Conservation (phyloP, 108 stramenopile species). For the Discostella stelligeroides region DNA sequence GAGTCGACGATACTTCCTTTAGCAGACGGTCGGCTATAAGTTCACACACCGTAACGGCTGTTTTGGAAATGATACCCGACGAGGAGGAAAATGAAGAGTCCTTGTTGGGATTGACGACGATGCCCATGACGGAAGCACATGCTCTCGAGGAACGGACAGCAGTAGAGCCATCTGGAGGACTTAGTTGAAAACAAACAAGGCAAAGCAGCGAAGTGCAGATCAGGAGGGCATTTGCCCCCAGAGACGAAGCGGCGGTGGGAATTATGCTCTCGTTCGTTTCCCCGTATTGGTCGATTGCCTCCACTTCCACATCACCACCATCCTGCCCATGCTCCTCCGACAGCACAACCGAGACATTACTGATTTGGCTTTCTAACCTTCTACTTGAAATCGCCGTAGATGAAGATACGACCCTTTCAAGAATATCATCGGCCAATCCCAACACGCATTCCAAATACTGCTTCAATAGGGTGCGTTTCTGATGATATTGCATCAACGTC, state of each 20-base stretch:
- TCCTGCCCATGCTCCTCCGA: conserved; percentile 61
- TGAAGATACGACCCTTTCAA: conserved; percentile 6
- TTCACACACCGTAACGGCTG: conserved; percentile 69
- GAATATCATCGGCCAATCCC: conserved; percentile 71
- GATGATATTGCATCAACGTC: background rate
- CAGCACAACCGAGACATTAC: conserved; percentile 23
- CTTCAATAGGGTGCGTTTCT: conserved; percentile 52
- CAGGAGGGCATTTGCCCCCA: conserved; percentile 51
- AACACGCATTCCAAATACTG: conserved; percentile 83
- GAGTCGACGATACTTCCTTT: conserved; percentile 43
- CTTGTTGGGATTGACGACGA: conserved; percentile 36
- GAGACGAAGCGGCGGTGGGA: conserved; percentile 38
- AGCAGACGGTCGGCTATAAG: conserved; percentile 69
- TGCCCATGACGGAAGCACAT: conserved; percentile 69
- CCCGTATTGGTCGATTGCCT: conserved; percentile 17
- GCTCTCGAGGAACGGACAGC: conserved; percentile 82
- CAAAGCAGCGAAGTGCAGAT: conserved; percentile 77
- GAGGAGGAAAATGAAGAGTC: conserved; percentile 15
- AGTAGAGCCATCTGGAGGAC: conserved; percentile 66
- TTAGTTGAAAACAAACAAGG: conserved; percentile 65
- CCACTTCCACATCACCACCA: conserved; percentile 38
- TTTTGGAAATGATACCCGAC: conserved; percentile 23
- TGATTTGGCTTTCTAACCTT: background rate
- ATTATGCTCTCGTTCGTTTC: background rate
- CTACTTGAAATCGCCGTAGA: background rate